These are phyloP conservation scores for Xylaria sp. DNA, from an alignment of 2,329 filamentous ascomycete genomes.

Conservation along the genomic window DNA sequence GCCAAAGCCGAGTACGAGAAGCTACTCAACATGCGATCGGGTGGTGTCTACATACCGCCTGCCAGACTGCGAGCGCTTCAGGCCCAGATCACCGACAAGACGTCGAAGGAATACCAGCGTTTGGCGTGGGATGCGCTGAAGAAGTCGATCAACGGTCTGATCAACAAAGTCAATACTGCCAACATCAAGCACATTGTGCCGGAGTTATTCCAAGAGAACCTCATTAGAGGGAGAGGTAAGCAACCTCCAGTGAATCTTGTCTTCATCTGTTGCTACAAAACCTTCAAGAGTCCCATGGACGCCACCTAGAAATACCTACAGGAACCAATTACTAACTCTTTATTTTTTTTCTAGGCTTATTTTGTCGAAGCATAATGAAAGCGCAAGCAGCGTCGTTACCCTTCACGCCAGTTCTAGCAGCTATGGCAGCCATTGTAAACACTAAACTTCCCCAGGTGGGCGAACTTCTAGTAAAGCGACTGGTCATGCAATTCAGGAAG, in stretches of 20 bases:
- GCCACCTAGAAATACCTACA: background rate
- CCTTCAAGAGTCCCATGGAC: background rate
- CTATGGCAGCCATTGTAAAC: conserved; percentile 96
- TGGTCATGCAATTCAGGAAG: conserved; percentile 94
- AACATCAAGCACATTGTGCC: conserved; percentile 99
- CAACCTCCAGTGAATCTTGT: background rate
- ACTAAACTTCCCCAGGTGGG: conserved; percentile 96
- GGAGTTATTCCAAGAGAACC: conserved; percentile 93
- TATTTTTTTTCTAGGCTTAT: conserved; percentile 60
- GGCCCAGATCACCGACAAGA: conserved; percentile 96
- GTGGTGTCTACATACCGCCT: conserved; percentile 95
- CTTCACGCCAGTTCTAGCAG: conserved; percentile 95
- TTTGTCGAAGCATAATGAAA: conserved; percentile 98
- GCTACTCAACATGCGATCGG: conserved; percentile 89
- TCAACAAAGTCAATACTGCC: conserved; percentile 98
- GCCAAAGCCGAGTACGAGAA: conserved; percentile 95
- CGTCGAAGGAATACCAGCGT: conserved; percentile 95
- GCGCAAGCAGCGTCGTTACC: conserved; percentile 95
- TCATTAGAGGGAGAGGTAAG: conserved; percentile 83
- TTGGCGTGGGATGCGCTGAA: conserved; percentile 99
- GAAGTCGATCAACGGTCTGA: conserved; percentile 97
- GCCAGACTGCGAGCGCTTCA: conserved; percentile 90
- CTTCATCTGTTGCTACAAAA: background rate
- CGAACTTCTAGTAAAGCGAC: conserved; percentile 84
- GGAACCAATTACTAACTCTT: conserved; percentile 7